Evolutionary conservation across 768 basidiomycete genomes (phyloP).

Genomic region (Boletus patriciae): DNA sequence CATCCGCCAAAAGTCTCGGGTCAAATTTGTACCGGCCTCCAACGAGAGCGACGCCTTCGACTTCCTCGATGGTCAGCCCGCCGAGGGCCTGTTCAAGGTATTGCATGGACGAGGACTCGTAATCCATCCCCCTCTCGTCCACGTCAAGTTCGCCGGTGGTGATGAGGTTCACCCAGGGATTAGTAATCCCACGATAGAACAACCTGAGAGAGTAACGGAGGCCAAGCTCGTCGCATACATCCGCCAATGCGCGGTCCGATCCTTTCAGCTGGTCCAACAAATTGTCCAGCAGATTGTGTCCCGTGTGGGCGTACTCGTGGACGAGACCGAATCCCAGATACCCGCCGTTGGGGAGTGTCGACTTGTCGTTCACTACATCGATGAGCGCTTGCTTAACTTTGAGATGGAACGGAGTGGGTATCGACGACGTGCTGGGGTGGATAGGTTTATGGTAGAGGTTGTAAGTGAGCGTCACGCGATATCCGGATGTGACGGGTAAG

Average conservation of each 20-base stretch:
- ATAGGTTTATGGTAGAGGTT: too few species aligned
- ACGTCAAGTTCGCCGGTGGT: not conserved
- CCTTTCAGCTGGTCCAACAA: conserved; percentile 15
- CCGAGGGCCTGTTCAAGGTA: not conserved
- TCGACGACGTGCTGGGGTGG: too few species aligned
- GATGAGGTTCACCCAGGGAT: not conserved
- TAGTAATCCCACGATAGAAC: not conserved
- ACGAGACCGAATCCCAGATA: conserved; percentile 16
- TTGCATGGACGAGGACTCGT: rapidly evolving
- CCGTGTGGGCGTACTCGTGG: conserved; percentile 14
- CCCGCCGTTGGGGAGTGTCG: too few species aligned
- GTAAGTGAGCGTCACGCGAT: too few species aligned
- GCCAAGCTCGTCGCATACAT: conserved; percentile 6
- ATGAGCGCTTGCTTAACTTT: too few species aligned
- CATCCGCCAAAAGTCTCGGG: not conserved
- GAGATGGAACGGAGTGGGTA: too few species aligned
- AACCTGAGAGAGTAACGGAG: not conserved
- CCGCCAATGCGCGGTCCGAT: conserved; percentile 7
- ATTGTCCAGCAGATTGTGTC: not conserved
- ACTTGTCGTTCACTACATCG: too few species aligned
- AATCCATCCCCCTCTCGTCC: not conserved
- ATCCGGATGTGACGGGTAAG: too few species aligned
- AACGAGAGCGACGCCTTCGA: conserved; percentile 1
- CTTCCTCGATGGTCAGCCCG: not conserved
- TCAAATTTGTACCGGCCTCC: not conserved